Evolutionary conservation across 257 asterid genomes (phyloP).

Genomic region (Nicotiana sylvestris): DNA sequence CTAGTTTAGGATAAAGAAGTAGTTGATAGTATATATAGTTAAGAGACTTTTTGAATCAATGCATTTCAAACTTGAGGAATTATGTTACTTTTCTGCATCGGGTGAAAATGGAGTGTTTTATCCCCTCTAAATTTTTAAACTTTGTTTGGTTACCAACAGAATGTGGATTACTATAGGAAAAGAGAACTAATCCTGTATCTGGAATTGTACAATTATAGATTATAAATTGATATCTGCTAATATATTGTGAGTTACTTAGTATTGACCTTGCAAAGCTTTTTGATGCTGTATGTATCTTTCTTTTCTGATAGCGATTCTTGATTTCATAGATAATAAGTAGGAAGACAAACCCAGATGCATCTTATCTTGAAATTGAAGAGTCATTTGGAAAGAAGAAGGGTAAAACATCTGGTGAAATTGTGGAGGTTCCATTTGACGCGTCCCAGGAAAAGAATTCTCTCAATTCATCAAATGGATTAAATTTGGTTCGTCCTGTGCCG

Average conservation of each 20-base stretch:
- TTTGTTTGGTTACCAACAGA: neutral
- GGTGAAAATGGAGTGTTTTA: neutral
- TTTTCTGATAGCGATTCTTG: conserved; percentile 17
- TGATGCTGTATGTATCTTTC: neutral
- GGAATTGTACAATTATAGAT: neutral
- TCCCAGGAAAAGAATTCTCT: conserved; percentile 35
- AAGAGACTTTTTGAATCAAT: neutral
- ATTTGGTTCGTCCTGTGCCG: conserved; percentile 78
- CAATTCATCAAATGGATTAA: conserved; percentile 44
- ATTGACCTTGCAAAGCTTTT: neutral
- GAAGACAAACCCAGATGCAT: conserved; percentile 68
- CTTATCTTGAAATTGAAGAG: conserved; percentile 79
- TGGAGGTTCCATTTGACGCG: conserved; percentile 60
- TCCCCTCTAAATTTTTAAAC: neutral
- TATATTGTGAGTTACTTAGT: neutral
- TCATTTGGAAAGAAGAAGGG: conserved; percentile 51
- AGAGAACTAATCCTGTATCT: neutral
- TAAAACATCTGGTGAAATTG: conserved; percentile 33
- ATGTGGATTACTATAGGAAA: neutral
- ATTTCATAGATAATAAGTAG: conserved; percentile 68
- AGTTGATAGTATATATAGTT: neutral
- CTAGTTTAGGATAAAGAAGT: neutral
- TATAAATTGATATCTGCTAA: neutral
- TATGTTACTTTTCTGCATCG: neutral
- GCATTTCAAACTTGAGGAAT: neutral